A percentile compares a stretch with the other conserved stretches of the same genome.
phyloP scores from a whole-genome alignment of 2,329 filamentous ascomycete species.

The Neurospora sp. region DNA sequence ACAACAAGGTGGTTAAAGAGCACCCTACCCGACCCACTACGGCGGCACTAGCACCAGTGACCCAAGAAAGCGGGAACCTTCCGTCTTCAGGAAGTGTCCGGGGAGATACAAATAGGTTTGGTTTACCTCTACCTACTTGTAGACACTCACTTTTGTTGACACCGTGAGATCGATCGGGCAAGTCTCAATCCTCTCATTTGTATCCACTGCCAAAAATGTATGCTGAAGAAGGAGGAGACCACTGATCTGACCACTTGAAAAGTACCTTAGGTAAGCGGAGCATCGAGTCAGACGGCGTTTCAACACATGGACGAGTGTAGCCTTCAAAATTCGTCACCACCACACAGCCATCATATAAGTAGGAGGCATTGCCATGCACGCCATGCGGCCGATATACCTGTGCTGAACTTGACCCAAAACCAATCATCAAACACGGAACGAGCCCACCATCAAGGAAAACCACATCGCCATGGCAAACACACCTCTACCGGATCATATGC shows the following conservation, averaged over 20 bases:
- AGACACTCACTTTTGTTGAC: not conserved
- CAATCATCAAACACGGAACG: not conserved
- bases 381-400: not conserved
- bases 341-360: not conserved
- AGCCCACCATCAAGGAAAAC: not conserved
- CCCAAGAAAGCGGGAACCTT: not conserved
- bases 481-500: not conserved
- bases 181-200: not conserved
- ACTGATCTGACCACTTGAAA: not conserved
- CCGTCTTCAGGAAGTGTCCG: not conserved
- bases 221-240: not conserved
- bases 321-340: not conserved
- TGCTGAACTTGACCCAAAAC: not conserved
- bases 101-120: not conserved
- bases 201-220: not conserved
- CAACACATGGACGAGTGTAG: not conserved
- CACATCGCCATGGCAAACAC: not conserved
- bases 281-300: not conserved
- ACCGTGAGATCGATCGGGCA: not conserved
- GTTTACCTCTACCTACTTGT: not conserved
- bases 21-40: not conserved
- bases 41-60: not conserved
- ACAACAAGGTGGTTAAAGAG: not conserved
- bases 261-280: not conserved
- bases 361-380: not conserved